Percentiles rank a stretch among this genome's conserved stretches.
phyloP scores from a whole-genome alignment of 441 rosid genomes.

The Geranium incanum region DNA sequence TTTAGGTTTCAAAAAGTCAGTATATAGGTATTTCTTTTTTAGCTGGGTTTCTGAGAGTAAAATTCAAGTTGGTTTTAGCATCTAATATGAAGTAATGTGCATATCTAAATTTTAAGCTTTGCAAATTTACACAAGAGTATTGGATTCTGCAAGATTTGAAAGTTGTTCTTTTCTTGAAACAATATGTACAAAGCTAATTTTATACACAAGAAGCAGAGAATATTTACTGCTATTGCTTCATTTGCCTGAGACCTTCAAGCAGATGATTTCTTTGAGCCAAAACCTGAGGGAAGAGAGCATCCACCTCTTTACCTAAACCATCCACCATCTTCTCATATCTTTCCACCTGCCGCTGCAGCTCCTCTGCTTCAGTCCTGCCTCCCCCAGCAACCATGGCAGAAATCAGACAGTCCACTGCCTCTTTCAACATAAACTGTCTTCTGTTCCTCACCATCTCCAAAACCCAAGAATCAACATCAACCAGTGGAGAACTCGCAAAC shows the following conservation, averaged over 20 bases:
- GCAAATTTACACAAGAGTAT: neutral
- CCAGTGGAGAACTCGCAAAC: slow-evolving; percentile 23
- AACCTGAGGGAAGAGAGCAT: slow-evolving; percentile 39
- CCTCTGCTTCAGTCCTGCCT: slow-evolving; percentile 28
- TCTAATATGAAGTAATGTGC: slow-evolving; percentile 10
- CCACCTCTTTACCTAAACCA: slow-evolving; percentile 32
- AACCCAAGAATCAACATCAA: slow-evolving; percentile 28
- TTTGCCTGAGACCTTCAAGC: slow-evolving; percentile 31
- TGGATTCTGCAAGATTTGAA: neutral
- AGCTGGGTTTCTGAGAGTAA: slow-evolving; percentile 17
- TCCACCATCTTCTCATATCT: slow-evolving; percentile 37
- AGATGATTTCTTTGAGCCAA: slow-evolving; percentile 45
- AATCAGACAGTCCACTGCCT: slow-evolving; percentile 32
- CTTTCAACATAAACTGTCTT: slow-evolving; percentile 25
- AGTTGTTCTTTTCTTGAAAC: neutral
- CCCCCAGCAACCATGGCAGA: slow-evolving; percentile 25
- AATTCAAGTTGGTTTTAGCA: slow-evolving; percentile 14
- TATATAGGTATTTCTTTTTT: slow-evolving; percentile 21
- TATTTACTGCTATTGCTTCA: slow-evolving; percentile 18
- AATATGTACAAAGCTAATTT: neutral
- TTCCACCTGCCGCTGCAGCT: slow-evolving; percentile 33
- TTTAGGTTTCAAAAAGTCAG: slow-evolving; percentile 7
- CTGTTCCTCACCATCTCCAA: slow-evolving; percentile 21
- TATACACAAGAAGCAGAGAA: neutral
- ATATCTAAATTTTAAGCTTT: too few species aligned